Evolutionary conservation across 177 flowering plant genomes (phyloP), one percentile per base, ranked within the genome.

Genomic region (Vitis hybrid): DNA sequence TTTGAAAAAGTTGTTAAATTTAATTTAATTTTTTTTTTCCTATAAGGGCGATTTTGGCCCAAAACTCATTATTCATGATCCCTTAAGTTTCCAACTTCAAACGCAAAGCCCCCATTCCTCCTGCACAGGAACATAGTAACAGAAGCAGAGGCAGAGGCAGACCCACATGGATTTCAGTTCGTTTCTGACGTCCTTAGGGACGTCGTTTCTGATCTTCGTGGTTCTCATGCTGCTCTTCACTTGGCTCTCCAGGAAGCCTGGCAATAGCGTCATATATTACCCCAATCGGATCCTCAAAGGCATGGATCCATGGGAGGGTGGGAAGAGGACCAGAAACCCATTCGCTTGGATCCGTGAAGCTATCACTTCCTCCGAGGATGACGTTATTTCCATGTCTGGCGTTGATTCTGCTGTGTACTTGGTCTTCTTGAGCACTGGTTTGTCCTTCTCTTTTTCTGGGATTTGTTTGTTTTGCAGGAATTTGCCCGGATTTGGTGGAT

Each of bases 331-430:
- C 52, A 85, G 94, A 30, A 85, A 79, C 82, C 89, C 97, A 3
- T 81, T 89, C 70, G 49, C 91, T 19, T 90, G 97, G 95, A 84
- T 87, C 72, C 59, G 57, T 48, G 98, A 93, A 63, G 85, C 87
- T 2, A 1, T 88, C 14, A 67, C 82, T 40, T 85, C 98, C 11
- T 46, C 86, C 1, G 98, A 93, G 64, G 77, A 78, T 60, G 98
- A 95, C 14, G 71, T 95, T 18, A 79, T 95, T 49, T 27, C 74
- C 49, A 72, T 82, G 70, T 88, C 98, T 57, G 99, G 99, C 2
- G 89, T 93, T 19, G 99, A 95, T 64, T 59, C 97, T 63, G 99
- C 99, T 64, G 98, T 91, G 61, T 93, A 95, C 83, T 88, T 93
- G 52, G 91, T 95, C 65, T 95, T 90, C 86, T 68, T 95, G 70